Conservation (phyloP, 169 alveolate genomes). For the Plasmodium reichenowi region DNA sequence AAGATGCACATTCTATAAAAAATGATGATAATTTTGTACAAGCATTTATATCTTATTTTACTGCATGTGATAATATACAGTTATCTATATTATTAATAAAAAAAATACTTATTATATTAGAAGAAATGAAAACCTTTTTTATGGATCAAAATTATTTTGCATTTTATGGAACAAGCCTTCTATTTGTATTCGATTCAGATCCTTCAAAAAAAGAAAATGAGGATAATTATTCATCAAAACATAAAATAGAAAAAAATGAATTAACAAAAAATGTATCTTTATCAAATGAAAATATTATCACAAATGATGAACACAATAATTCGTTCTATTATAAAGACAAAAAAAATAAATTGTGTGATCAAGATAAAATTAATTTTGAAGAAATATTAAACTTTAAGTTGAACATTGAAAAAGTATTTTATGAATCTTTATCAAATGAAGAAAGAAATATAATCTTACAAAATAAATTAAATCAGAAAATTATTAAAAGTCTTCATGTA, state of each 20-base stretch:
- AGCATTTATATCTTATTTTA: slow-evolving; percentile 77
- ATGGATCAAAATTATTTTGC: slow-evolving; percentile 80
- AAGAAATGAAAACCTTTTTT: slow-evolving; percentile 71
- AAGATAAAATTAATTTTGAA: slow-evolving; percentile 19
- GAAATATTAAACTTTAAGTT: slow-evolving; percentile 39
- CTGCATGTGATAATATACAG: slow-evolving; percentile 65
- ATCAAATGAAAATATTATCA: not conserved
- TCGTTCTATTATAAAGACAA: not conserved
- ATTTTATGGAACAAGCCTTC: slow-evolving; percentile 81
- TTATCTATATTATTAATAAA: slow-evolving; percentile 40
- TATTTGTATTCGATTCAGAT: slow-evolving; percentile 81
- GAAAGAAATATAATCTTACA: slow-evolving; percentile 27
- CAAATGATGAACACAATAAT: not conserved
- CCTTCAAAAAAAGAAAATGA: slow-evolving; percentile 56
- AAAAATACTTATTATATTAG: slow-evolving; percentile 70
- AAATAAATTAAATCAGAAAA: slow-evolving; percentile 20
- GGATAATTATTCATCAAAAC: not conserved
- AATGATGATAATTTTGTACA: slow-evolving; percentile 64
- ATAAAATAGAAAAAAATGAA: not conserved
- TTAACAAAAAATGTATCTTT: not conserved
- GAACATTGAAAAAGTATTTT: slow-evolving; percentile 40
- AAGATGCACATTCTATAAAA: slow-evolving; percentile 76
- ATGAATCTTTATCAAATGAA: slow-evolving; percentile 37
- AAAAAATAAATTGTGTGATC: slow-evolving; percentile 1
- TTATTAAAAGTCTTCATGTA: slow-evolving; percentile 72